These are phyloP conservation scores for Forsythia suspensa DNA, from an alignment of 257 asterid species.

Conservation along the genomic window DNA sequence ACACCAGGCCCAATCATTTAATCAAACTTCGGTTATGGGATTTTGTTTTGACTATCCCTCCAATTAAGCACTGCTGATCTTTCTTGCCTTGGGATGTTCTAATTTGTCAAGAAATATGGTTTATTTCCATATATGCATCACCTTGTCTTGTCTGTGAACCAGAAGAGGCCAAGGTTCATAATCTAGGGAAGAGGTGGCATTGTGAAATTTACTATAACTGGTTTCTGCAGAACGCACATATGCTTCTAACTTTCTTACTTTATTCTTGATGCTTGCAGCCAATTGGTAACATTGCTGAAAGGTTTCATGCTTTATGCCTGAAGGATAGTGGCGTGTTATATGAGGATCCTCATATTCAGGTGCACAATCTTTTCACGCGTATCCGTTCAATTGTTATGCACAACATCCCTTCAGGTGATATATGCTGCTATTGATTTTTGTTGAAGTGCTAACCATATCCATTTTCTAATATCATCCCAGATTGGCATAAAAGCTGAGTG, in stretches of 20 bases:
- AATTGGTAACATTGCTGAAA: constrained; percentile 81
- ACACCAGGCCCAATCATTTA: too few species aligned
- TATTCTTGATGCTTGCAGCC: constrained; percentile 57
- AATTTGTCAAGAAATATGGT: too few species aligned
- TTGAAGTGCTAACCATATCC: constrained; percentile 11
- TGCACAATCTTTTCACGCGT: constrained; percentile 22
- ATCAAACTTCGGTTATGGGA: too few species aligned
- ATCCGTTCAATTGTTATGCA: constrained; percentile 12
- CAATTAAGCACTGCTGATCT: too few species aligned
- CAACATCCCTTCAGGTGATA: neutral
- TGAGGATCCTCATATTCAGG: constrained; percentile 94
- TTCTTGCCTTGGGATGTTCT: too few species aligned
- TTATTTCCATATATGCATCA: too few species aligned
- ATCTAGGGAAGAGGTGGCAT: neutral
- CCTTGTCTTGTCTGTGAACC: neutral
- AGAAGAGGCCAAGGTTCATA: neutral
- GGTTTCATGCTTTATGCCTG: constrained; percentile 72
- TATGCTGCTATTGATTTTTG: neutral
- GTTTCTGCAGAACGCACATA: neutral
- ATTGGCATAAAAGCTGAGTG: constrained; percentile 95
- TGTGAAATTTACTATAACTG: neutral
- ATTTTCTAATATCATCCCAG: constrained; percentile 38
- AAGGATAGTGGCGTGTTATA: constrained; percentile 93
- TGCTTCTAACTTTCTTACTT: constrained; percentile 23
- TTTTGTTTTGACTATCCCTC: too few species aligned